Percentiles rank a stretch among this genome's conserved stretches.
These are phyloP conservation scores for Avena atlantica DNA, from an alignment of 176 grass and related monocot genomes.

Conservation along the genomic window DNA sequence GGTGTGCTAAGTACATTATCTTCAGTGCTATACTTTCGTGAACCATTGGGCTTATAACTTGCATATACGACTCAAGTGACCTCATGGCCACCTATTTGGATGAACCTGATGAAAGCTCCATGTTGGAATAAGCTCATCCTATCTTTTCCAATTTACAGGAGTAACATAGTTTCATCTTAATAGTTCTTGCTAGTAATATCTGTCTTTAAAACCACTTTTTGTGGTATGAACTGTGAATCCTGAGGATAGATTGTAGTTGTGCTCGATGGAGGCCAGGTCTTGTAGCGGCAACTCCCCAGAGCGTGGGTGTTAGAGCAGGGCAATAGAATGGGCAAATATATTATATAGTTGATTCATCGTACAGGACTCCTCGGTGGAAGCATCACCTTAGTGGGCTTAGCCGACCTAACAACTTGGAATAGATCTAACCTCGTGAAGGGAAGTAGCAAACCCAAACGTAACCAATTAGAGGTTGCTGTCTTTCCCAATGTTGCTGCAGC, in stretches of 20 bases:
- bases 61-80: neutral
- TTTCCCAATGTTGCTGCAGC: neutral
- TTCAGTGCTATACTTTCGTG: neutral
- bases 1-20: conserved; percentile 10
- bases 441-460: neutral
- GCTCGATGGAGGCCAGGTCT: neutral
- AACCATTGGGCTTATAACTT: neutral
- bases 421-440: neutral
- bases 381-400: neutral
- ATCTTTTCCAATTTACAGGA: conserved; percentile 31
- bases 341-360: neutral
- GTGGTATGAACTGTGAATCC: neutral
- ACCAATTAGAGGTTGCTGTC: neutral
- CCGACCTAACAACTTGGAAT: neutral
- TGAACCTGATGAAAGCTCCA: conserved; percentile 2
- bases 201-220: conserved; percentile 20
- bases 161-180: conserved; percentile 31
- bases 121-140: conserved; percentile 4
- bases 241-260: conserved; percentile 7
- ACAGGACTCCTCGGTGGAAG: neutral
- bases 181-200: conserved; percentile 19
- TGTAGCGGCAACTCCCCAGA: neutral
- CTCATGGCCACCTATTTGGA: conserved; percentile 7
- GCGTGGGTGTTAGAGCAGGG: neutral
- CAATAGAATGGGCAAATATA: neutral